phyloP scores from a whole-genome alignment of 257 asterid species.

The Fraxinus anomala region DNA sequence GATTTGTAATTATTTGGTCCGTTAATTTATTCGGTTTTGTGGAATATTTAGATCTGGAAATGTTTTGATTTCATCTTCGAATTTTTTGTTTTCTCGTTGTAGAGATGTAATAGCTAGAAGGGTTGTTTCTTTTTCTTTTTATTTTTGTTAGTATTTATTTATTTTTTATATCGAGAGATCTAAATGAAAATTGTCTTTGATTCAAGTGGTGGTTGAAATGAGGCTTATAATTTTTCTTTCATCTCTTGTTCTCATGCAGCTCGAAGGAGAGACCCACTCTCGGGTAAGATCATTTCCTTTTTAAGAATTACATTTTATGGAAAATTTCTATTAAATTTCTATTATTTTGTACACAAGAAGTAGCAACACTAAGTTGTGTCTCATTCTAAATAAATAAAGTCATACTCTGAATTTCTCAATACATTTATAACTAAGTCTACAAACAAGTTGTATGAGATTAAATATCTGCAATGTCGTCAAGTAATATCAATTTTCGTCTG shows the following conservation, averaged over 20 bases:
- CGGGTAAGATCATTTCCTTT: conserved; percentile 56
- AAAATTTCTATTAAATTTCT: neutral
- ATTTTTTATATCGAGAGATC: neutral
- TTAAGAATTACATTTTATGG: conserved; percentile 3
- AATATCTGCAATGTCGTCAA: neutral
- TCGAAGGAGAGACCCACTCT: conserved; percentile 99
- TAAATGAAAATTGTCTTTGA: conserved; percentile 3
- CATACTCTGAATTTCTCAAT: neutral
- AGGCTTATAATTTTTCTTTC: neutral
- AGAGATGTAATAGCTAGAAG: neutral
- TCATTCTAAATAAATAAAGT: neutral
- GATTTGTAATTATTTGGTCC: conserved; percentile 8
- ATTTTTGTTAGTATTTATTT: no score
- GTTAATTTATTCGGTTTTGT: conserved; percentile 9
- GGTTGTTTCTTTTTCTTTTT: neutral
- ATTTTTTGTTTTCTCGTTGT: neutral
- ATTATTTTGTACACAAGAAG: conserved; percentile 7
- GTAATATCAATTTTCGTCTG: no score
- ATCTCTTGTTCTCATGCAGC: conserved; percentile 53
- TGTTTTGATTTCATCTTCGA: conserved; percentile 7
- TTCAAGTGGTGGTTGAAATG: neutral
- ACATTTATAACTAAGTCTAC: neutral
- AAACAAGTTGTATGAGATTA: neutral
- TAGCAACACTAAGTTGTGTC: conserved; percentile 1
- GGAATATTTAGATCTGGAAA: neutral